Percentiles rank a stretch among this genome's conserved stretches.
phyloP scores from a whole-genome alignment of 805 yeast species.

The Kazachstania bromeliacearum region DNA sequence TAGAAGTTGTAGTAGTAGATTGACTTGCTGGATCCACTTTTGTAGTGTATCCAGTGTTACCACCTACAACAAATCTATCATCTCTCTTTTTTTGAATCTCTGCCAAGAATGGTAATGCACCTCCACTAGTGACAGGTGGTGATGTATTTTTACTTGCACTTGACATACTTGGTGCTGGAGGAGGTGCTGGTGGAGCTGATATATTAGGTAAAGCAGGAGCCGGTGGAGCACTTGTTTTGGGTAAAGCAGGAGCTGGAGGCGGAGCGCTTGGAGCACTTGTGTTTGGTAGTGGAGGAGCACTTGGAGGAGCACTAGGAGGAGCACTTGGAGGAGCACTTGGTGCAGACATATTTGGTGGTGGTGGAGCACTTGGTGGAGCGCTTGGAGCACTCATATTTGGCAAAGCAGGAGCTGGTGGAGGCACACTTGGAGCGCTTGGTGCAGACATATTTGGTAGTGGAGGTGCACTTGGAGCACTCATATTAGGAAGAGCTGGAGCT shows the following conservation, averaged over 20 bases:
- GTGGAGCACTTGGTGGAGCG: constrained; percentile 18
- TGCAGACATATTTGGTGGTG: constrained; percentile 4
- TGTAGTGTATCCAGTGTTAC: constrained; percentile 21
- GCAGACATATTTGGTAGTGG: constrained; percentile 8
- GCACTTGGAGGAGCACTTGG: constrained; percentile 10
- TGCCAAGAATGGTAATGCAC: constrained; percentile 41
- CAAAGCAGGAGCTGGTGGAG: constrained; percentile 14
- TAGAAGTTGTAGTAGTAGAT: constrained; percentile 13
- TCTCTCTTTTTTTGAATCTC: constrained; percentile 43
- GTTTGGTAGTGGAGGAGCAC: constrained; percentile 14
- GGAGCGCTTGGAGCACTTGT: constrained; percentile 11
- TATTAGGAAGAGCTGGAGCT: constrained; percentile 14
- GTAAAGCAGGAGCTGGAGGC: constrained; percentile 5
- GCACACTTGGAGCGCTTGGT: constrained; percentile 9
- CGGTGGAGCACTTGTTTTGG: constrained; percentile 21
- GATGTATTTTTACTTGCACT: constrained; percentile 10
- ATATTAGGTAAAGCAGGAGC: constrained; percentile 20
- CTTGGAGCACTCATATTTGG: constrained; percentile 11
- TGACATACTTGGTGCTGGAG: constrained; percentile 16
- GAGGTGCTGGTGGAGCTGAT: constrained; percentile 20
- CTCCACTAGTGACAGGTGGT: constrained; percentile 25
- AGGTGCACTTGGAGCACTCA: constrained; percentile 11
- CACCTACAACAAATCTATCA: constrained; percentile 38
- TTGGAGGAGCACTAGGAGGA: constrained; percentile 11
- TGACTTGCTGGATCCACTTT: constrained; percentile 18